Conservation (phyloP, 805 yeast species). For the Metschnikowia noctiluminum region DNA sequence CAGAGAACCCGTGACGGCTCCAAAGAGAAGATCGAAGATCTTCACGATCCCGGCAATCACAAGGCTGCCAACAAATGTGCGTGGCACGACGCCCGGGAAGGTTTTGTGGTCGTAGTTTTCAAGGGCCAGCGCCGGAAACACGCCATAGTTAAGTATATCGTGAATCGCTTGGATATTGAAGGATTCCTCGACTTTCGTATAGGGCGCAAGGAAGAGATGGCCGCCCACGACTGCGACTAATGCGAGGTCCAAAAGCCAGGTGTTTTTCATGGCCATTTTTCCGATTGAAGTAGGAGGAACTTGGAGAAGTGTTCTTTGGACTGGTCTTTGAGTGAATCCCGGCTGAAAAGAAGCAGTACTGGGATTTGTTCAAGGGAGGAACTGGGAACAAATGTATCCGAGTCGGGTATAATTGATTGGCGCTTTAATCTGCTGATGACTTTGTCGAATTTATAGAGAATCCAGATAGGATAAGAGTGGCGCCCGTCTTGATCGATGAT, state of each 20-base stretch:
- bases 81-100: conserved; percentile 88
- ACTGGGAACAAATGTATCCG: too few species aligned
- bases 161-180: conserved; percentile 88
- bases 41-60: conserved; percentile 47
- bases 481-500: too few species aligned
- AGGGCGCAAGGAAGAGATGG: conserved; percentile 64
- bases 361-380: too few species aligned
- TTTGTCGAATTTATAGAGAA: too few species aligned
- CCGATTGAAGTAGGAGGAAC: too few species aligned
- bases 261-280: conserved; percentile 14
- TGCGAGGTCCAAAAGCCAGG: conserved; percentile 16
- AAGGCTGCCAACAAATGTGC: conserved; percentile 76
- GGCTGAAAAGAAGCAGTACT: too few species aligned
- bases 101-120: conserved; percentile 64
- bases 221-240: conserved; percentile 46
- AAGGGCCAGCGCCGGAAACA: conserved; percentile 27
- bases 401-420: too few species aligned
- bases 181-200: conserved; percentile 91
- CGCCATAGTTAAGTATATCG: conserved; percentile 69
- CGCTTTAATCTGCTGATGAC: too few species aligned
- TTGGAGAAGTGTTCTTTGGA: too few species aligned
- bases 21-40: conserved; percentile 23
- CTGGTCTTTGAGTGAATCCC: too few species aligned
- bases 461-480: too few species aligned
- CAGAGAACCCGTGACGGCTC: conserved; percentile 12